Evolutionary conservation across 805 yeast species (phyloP), one percentile per base, ranked within the genome.

Genomic region (Sugiyamaella valdiviana): DNA sequence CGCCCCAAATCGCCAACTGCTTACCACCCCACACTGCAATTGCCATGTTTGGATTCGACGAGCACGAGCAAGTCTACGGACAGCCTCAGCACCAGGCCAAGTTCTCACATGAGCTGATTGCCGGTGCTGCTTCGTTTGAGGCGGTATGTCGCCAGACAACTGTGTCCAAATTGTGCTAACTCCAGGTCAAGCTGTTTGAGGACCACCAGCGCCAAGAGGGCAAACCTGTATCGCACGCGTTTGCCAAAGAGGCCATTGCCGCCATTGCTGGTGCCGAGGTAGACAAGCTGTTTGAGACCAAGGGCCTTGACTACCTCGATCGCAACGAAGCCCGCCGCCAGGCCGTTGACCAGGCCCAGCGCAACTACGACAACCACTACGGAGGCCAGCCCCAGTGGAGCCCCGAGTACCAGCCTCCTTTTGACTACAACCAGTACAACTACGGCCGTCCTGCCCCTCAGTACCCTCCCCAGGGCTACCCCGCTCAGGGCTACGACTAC

Each of bases 241-340:
- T 60, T 44, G 63, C 63, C 42, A 60, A 60, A 53, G 64, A 60
- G 45, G 45, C 51, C 19, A 50, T 60, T 20, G 60, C 60, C 17
- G 63, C 62, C 3, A 16, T 60, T 44, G 64, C 60, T 22, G 64
- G 58, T 22, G 59, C 59, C 39, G 64, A 60, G 46, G 64, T 57
- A 49, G 64, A 60, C 55, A 60, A 60, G 57, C 53, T 58, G 36
- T 51, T 60, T 46, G 64, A 60, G 49, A 57, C 63, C 47, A 60
- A 60, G 54, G 63, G 62, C 17, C 55, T 59, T 20, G 55, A 59
- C 51, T 58, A 55, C 47, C 53, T 56, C 36, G 62, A 60, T 50
- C 48, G 46, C 14, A 42, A 38, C 19, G 42, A 48, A 35, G 57
- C 57, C 24, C 50, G 54, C 38, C 44, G 36, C 35, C 55, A 55